These are phyloP conservation scores for Euclidium syriacum DNA, from an alignment of 345 rosid species.

Conservation along the genomic window DNA sequence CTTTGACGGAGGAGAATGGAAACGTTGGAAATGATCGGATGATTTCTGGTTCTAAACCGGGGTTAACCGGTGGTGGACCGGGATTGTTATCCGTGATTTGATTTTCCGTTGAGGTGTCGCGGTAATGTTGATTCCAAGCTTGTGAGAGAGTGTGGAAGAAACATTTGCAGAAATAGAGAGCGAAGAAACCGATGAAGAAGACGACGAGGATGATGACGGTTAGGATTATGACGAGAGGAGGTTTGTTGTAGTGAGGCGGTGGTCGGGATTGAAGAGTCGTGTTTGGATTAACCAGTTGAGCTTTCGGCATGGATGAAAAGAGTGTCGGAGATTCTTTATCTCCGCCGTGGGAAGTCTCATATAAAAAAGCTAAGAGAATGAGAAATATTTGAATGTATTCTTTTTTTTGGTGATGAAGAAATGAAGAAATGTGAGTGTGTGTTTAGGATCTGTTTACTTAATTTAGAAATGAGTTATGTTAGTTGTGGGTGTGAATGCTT, in stretches of 20 bases:
- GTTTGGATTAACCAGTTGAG: not conserved
- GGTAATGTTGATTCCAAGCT: constrained; percentile 36
- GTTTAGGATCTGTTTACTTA: constrained; percentile 22
- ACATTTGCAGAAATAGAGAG: constrained; percentile 56
- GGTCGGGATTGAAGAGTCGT: not conserved
- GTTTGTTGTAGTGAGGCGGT: constrained; percentile 17
- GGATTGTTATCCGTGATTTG: constrained; percentile 11
- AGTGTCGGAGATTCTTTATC: constrained; percentile 42
- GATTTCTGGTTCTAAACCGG: constrained; percentile 56
- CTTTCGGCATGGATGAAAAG: constrained; percentile 36
- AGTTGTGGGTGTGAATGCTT: constrained; percentile 16
- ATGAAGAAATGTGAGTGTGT: not conserved
- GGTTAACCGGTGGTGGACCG: constrained; percentile 8
- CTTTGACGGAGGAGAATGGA: constrained; percentile 53
- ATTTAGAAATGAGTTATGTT: constrained; percentile 23
- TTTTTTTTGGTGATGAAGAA: not conserved
- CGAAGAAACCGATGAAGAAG: constrained; percentile 60
- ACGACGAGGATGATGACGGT: constrained; percentile 47
- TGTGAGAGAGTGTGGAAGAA: constrained; percentile 37
- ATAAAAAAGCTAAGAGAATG: no score
- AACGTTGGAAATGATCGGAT: constrained; percentile 57
- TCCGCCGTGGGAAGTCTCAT: constrained; percentile 39
- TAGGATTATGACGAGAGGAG: constrained; percentile 44
- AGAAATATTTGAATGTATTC: no score
- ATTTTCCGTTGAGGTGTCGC: constrained; percentile 21